Evolutionary conservation across 1,284 basidiomycete genomes (phyloP), one percentile per base, ranked within the genome.

Genomic region (Ceratobasidium sp.): DNA sequence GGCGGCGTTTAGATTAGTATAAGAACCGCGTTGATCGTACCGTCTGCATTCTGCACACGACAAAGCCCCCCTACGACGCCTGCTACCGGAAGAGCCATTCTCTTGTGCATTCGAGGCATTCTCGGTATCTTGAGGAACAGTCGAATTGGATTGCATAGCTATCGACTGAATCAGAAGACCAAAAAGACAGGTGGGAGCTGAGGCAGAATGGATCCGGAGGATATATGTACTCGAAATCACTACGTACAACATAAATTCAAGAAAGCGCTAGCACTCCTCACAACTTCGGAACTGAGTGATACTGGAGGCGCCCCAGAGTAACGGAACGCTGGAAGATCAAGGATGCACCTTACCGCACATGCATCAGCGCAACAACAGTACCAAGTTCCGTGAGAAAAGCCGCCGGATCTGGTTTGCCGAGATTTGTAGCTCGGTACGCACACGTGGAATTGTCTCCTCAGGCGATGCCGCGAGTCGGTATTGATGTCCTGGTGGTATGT

Each of bases 41-140:
- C 84, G 80, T 72, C 89, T 81, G 76, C 88, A 91, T 78, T 91
- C 88, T 5, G 88, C 87, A 75, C 89, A 90, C 20, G 87, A 86
- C 10, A 89, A 88, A 5, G 88, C 86, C 12, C 80, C 81, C 29
- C 84, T 40, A n/a, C 62, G 62, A 65, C 62, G 62, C 27, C 62
- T 52, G 38, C 20, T 65, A 38, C 62, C 50, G 43, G 62, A 65
- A 25, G 62, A 54, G 38, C 62, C 52, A n/a, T 35, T 53, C 50
- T 53, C 62, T 65, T 65, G 62, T 35, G 17, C 38, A 52, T 64
- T 64, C 50, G 58, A 64, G 47, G 58, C 45, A 32, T 50, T 43
- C 22, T 65, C 62, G 43, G 49, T 27, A 17, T 65, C 62, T 29
- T 34, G 34, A 17, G 62, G 38, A 54, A 50, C 40, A 40, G 62